These are phyloP conservation scores for Crithidia fasciculata DNA, from an alignment of 208 protist species.

Conservation along the genomic window DNA sequence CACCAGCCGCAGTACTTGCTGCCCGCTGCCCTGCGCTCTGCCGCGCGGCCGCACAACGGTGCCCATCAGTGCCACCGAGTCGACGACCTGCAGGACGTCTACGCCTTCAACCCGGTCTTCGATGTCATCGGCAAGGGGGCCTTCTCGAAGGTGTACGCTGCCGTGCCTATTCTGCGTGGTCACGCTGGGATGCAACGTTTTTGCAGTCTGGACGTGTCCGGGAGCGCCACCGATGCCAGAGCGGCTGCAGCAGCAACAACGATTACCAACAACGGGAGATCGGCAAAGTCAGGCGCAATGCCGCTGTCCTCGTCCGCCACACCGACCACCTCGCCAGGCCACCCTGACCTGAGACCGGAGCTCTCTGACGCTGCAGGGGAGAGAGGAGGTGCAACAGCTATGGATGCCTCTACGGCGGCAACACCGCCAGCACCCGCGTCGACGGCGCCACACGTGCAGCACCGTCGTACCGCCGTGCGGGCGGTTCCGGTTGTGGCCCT, in stretches of 20 bases:
- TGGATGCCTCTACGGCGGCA: background rate
- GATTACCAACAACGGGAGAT: background rate
- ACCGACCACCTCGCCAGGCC: background rate
- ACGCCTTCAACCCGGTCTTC: constrained; percentile 72
- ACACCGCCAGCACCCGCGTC: too few species aligned
- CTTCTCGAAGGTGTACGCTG: constrained; percentile 82
- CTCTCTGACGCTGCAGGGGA: too few species aligned
- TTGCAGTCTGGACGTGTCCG: background rate
- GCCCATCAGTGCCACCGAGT: constrained; percentile 50
- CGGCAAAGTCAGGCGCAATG: background rate
- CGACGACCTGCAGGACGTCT: constrained; percentile 73
- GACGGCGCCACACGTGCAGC: too few species aligned
- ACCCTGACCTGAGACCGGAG: background rate
- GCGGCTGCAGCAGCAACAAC: background rate
- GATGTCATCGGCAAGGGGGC: constrained; percentile 74
- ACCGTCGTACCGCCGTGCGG: background rate
- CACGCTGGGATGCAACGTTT: constrained; percentile 26
- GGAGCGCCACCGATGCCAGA: background rate
- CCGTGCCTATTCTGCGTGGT: constrained; percentile 62
- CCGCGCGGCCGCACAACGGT: constrained; percentile 5
- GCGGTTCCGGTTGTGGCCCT: constrained; percentile 47
- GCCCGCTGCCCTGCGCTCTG: constrained; percentile 4
- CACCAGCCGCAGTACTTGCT: background rate
- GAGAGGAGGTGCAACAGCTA: background rate
- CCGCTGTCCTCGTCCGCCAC: background rate